Evolutionary conservation across 257 asterid genomes (phyloP).

Genomic region (Solanum etuberosum): DNA sequence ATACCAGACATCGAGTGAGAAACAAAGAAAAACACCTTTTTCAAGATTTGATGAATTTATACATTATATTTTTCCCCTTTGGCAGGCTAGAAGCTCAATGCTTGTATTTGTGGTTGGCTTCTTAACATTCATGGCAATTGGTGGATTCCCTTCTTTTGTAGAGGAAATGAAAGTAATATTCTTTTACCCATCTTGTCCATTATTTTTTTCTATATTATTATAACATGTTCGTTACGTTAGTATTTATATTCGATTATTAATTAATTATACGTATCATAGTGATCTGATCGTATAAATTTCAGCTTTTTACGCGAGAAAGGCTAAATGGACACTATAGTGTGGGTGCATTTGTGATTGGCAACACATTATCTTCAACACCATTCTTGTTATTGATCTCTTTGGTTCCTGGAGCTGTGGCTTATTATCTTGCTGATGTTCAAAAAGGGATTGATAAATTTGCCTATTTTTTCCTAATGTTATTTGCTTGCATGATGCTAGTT

Average conservation of each 20-base stretch:
- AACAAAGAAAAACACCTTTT: background rate
- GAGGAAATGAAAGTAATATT: conserved; percentile 48
- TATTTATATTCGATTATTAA: background rate
- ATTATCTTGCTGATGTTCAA: conserved; percentile 44
- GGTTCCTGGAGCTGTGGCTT: conserved; percentile 37
- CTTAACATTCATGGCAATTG: conserved; percentile 61
- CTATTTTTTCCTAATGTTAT: conserved; percentile 16
- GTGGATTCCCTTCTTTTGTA: conserved; percentile 61
- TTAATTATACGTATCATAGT: background rate
- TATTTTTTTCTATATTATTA: background rate
- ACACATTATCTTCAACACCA: conserved; percentile 41
- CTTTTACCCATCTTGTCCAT: background rate
- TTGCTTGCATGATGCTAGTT: conserved; percentile 42
- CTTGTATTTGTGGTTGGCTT: conserved; percentile 23
- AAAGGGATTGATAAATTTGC: conserved; percentile 20
- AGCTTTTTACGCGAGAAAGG: conserved; percentile 41
- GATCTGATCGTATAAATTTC: background rate
- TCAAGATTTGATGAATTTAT: background rate
- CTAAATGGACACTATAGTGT: conserved; percentile 40
- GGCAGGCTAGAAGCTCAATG: conserved; percentile 55
- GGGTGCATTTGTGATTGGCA: conserved; percentile 29
- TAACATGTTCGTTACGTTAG: background rate
- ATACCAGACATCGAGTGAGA: background rate
- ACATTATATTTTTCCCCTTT: background rate
- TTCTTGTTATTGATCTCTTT: conserved; percentile 30